These are phyloP conservation scores for Epichloe gansuensis DNA, from an alignment of 2,329 filamentous ascomycete genomes.

Conservation along the genomic window DNA sequence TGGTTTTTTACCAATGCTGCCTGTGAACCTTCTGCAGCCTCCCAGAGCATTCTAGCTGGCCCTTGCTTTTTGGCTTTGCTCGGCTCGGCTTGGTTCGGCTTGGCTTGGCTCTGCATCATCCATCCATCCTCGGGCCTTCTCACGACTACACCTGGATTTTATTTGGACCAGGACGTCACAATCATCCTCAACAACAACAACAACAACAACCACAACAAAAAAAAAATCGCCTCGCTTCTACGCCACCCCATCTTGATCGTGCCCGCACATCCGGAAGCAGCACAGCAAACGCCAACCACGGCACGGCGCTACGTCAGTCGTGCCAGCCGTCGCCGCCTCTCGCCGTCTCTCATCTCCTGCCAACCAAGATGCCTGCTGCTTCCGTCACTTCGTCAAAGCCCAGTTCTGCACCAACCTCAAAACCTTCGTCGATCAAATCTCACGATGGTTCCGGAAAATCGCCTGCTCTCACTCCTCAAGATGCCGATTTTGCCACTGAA, in stretches of 20 bases:
- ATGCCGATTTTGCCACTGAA: constrained; percentile 19
- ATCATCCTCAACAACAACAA: background rate
- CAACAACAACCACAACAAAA: too few species aligned
- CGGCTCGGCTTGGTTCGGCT: background rate
- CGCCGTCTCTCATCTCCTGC: background rate
- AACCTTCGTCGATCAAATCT: constrained; percentile 17
- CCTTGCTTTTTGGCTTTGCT: background rate
- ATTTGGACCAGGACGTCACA: too few species aligned
- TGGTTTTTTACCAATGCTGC: background rate
- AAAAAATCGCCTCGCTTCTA: background rate
- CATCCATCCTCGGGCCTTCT: background rate
- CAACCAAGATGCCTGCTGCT: constrained; percentile 3
- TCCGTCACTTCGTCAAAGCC: constrained; percentile 4
- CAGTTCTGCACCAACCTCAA: constrained; percentile 6
- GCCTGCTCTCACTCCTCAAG: constrained; percentile 27
- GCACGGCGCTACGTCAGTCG: constrained; percentile 1
- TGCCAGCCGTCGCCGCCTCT: background rate
- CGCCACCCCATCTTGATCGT: background rate
- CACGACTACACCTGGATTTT: background rate
- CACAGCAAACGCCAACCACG: background rate
- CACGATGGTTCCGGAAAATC: constrained; percentile 29
- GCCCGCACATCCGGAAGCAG: background rate
- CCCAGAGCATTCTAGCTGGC: background rate
- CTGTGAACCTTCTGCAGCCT: background rate
- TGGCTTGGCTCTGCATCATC: background rate